Evolutionary conservation across 805 yeast genomes (phyloP).

Genomic region (Candida quercuum): DNA sequence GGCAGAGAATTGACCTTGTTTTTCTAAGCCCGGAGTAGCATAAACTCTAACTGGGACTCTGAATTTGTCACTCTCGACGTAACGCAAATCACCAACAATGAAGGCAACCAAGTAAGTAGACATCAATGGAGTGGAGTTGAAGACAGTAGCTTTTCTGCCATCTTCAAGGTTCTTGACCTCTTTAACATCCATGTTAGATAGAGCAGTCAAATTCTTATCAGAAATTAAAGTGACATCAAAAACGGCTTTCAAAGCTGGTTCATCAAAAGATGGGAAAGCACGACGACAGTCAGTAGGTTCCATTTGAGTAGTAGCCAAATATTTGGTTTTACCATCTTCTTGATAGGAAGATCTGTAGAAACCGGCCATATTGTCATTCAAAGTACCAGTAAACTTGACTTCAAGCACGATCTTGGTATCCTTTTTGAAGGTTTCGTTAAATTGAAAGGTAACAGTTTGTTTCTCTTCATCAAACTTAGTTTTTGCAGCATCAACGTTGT

Average conservation of each 20-base stretch:
- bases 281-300: slow-evolving; percentile 85
- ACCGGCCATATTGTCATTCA: slow-evolving; percentile 79
- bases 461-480: slow-evolving; percentile 42
- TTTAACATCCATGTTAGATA: slow-evolving; percentile 66
- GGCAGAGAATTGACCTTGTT: slow-evolving; percentile 67
- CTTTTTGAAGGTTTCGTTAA: slow-evolving; percentile 37
- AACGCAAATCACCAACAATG: slow-evolving; percentile 74
- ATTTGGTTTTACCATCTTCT: slow-evolving; percentile 57
- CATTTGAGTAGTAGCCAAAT: slow-evolving; percentile 80
- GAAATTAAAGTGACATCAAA: slow-evolving; percentile 62
- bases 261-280: slow-evolving; percentile 85
- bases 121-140: slow-evolving; percentile 77
- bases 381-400: slow-evolving; percentile 52
- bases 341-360: slow-evolving; percentile 69
- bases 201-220: slow-evolving; percentile 47
- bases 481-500: slow-evolving; percentile 29
- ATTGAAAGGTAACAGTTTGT: slow-evolving; percentile 60
- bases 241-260: slow-evolving; percentile 73
- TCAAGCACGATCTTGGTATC: slow-evolving; percentile 39
- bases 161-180: slow-evolving; percentile 38
- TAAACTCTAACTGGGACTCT: slow-evolving; percentile 76
- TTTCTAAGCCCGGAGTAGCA: slow-evolving; percentile 72
- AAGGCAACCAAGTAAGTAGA: slow-evolving; percentile 84
- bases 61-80: slow-evolving; percentile 60
- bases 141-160: slow-evolving; percentile 47